phyloP scores from a whole-genome alignment of 2,329 filamentous ascomycete genomes.

The Apiospora marii region DNA sequence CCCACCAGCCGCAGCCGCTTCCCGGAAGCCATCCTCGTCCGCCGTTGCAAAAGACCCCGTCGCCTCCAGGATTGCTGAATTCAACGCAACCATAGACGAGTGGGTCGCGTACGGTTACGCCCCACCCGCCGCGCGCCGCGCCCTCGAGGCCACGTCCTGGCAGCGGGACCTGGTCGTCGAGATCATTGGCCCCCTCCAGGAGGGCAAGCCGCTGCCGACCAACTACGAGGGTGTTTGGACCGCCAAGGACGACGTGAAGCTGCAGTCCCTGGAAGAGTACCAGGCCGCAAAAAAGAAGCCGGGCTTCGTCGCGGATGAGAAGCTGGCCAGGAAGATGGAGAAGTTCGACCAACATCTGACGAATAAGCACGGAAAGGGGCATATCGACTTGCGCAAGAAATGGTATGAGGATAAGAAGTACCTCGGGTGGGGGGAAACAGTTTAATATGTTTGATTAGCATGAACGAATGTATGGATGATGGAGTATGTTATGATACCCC shows the following conservation, averaged over 20 bases:
- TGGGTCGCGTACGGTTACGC: neutral
- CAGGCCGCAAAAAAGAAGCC: neutral
- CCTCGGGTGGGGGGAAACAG: neutral
- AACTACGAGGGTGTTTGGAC: constrained; percentile 18
- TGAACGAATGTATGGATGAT: neutral
- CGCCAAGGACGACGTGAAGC: constrained; percentile 10
- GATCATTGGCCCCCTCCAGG: neutral
- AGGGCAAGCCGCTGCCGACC: constrained; percentile 16
- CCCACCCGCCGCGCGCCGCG: neutral
- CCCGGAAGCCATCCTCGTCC: neutral
- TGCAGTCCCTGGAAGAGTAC: neutral
- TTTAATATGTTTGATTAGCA: neutral
- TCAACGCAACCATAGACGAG: neutral
- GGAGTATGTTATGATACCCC: constrained; percentile 19
- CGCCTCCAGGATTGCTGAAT: neutral
- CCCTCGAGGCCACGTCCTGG: constrained; percentile 10
- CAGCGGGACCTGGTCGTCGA: neutral
- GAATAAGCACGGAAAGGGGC: neutral
- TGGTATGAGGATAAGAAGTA: neutral
- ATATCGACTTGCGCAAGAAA: neutral
- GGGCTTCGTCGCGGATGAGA: neutral
- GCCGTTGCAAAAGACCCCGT: neutral
- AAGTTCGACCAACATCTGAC: neutral
- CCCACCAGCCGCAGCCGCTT: neutral
- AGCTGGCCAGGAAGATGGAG: neutral